phyloP scores from a whole-genome alignment of 1,139 yeast genomes.

The Martiniozyma asiatica region DNA sequence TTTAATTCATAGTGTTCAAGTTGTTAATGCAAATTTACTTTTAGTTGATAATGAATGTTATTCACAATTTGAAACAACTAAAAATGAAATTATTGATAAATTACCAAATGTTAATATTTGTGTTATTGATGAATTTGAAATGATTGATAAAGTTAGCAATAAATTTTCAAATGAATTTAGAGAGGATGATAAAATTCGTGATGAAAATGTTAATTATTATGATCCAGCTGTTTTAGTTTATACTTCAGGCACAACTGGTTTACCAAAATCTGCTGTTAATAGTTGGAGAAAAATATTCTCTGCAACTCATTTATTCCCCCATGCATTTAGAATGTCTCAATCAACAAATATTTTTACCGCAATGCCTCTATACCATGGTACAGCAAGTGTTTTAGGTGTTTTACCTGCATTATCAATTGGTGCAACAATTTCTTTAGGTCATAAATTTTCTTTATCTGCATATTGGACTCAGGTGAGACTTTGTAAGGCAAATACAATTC shows the following conservation, averaged over 20 bases:
- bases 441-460: slow-evolving; percentile 71
- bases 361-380: slow-evolving; percentile 93
- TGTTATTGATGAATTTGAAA: slow-evolving; percentile 41
- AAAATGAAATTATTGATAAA: slow-evolving; percentile 30
- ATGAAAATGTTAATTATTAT: slow-evolving; percentile 43
- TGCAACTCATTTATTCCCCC: slow-evolving; percentile 63
- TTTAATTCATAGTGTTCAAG: slow-evolving; percentile 67
- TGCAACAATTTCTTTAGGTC: slow-evolving; percentile 67
- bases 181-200: slow-evolving; percentile 44
- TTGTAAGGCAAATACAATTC: slow-evolving; percentile 65
- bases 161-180: slow-evolving; percentile 39
- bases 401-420: slow-evolving; percentile 55
- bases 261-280: slow-evolving; percentile 91
- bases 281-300: slow-evolving; percentile 76
- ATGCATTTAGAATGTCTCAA: slow-evolving; percentile 47
- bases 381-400: slow-evolving; percentile 82
- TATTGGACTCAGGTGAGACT: slow-evolving; percentile 87
- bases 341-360: slow-evolving; percentile 66
- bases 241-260: slow-evolving; percentile 92
- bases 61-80: slow-evolving; percentile 42
- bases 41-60: slow-evolving; percentile 61
- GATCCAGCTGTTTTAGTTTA: slow-evolving; percentile 66
- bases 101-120: slow-evolving; percentile 25
- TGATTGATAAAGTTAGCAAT: slow-evolving; percentile 29
- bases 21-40: slow-evolving; percentile 52